Evolutionary conservation across 768 basidiomycete genomes (phyloP).

Genomic region (Tubosaeta brunneosetosa): DNA sequence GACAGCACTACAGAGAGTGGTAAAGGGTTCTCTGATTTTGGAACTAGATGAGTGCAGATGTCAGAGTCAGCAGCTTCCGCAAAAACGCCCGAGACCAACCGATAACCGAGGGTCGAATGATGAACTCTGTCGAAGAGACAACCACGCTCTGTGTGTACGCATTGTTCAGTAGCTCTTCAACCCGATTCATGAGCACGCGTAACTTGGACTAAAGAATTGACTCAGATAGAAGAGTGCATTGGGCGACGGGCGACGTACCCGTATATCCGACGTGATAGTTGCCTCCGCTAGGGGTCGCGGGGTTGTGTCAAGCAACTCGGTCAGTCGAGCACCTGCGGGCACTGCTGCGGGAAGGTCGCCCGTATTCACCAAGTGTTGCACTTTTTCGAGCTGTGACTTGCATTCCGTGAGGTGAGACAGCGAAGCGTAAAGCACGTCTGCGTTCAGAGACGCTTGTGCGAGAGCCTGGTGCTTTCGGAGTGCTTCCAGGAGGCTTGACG

Average conservation of each 20-base stretch:
- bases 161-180: slow-evolving; percentile 69
- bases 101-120: slow-evolving; percentile 48
- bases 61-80: slow-evolving; percentile 1
- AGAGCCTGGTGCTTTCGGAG: slow-evolving; percentile 59
- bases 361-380: slow-evolving; percentile 44
- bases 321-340: slow-evolving; percentile 37
- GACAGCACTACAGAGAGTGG: slow-evolving; percentile 51
- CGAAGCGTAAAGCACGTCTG: slow-evolving; percentile 44
- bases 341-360: slow-evolving; percentile 68
- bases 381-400: slow-evolving; percentile 39
- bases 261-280: slow-evolving; percentile 50
- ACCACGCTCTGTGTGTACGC: slow-evolving; percentile 59
- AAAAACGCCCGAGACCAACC: slow-evolving; percentile 35
- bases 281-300: slow-evolving; percentile 51
- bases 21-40: slow-evolving; percentile 48
- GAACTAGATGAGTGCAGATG: slow-evolving; percentile 38
- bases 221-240: neutral
- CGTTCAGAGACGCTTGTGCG: slow-evolving; percentile 58
- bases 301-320: slow-evolving; percentile 40
- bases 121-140: slow-evolving; percentile 45
- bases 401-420: slow-evolving; percentile 55
- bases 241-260: slow-evolving; percentile 39
- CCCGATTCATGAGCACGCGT: slow-evolving; percentile 49
- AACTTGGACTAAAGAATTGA: slow-evolving; percentile 44
- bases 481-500: slow-evolving; percentile 51